These are phyloP conservation scores for Acacia confusa DNA, from an alignment of 306 rosid species.

Conservation along the genomic window DNA sequence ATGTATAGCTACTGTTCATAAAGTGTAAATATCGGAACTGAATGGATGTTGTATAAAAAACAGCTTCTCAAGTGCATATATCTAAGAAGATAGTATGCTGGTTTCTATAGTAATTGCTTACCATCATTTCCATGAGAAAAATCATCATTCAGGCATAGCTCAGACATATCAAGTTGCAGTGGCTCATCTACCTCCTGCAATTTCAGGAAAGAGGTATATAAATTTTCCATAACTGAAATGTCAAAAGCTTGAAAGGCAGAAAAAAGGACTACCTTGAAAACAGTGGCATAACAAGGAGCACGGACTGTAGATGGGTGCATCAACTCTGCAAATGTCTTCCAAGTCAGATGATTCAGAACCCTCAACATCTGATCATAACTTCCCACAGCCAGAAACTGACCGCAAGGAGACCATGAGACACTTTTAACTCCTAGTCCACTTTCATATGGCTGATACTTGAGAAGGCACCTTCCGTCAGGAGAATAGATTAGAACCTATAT, in stretches of 20 bases:
- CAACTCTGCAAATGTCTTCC: slow-evolving; percentile 99
- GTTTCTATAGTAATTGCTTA: slow-evolving; percentile 34
- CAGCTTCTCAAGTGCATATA: background rate
- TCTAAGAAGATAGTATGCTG: background rate
- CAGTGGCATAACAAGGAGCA: slow-evolving; percentile 78
- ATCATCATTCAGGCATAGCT: slow-evolving; percentile 71
- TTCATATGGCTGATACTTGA: slow-evolving; percentile 93
- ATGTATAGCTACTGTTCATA: background rate
- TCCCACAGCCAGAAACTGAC: slow-evolving; percentile 94
- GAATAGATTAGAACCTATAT: slow-evolving; percentile 89
- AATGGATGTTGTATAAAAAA: background rate
- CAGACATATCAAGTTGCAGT: slow-evolving; percentile 86
- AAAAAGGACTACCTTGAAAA: slow-evolving; percentile 70
- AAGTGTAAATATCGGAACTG: background rate
- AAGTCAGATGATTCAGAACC: slow-evolving; percentile 87
- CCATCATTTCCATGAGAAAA: slow-evolving; percentile 69
- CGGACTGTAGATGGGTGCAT: slow-evolving; percentile 81
- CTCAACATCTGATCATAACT: slow-evolving; percentile 98
- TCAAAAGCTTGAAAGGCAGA: slow-evolving; percentile 19
- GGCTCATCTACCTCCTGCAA: slow-evolving; percentile 94
- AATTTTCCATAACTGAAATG: slow-evolving; percentile 16
- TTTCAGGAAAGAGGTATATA: slow-evolving; percentile 32
- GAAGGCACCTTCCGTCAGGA: slow-evolving; percentile 94
- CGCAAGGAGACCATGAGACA: slow-evolving; percentile 98
- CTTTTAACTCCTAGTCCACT: slow-evolving; percentile 95